phyloP scores from a whole-genome alignment of 2,329 filamentous ascomycete species.

The Colletotrichum echinochloae region DNA sequence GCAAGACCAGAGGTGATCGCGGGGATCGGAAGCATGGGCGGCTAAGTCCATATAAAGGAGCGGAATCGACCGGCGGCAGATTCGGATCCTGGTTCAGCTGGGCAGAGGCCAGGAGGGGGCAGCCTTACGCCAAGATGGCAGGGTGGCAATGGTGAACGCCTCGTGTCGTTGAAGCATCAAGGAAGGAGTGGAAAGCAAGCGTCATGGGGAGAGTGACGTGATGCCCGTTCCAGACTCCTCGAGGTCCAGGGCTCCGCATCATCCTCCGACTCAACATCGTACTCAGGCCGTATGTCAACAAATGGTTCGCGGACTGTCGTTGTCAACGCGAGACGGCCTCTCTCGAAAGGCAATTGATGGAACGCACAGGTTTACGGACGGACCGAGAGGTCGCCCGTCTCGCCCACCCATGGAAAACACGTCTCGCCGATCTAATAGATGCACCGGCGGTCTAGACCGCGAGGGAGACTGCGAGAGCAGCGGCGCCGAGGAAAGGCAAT shows the following conservation, averaged over 20 bases:
- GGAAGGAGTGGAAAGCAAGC: not conserved
- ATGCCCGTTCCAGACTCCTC: conserved; percentile 15
- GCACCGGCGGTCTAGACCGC: not conserved
- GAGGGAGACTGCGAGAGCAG: not conserved
- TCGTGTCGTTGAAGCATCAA: not conserved
- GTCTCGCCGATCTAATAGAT: not conserved
- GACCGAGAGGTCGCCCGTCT: not conserved
- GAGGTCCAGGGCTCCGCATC: not conserved
- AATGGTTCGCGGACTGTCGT: conserved; percentile 15
- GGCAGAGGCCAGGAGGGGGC: not conserved
- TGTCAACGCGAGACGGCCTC: not conserved
- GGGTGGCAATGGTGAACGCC: not conserved
- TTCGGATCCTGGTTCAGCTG: not conserved
- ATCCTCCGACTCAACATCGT: not conserved
- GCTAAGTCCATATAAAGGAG: not conserved
- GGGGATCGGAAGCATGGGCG: conserved; percentile 14
- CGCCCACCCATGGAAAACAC: not conserved
- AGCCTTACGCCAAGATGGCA: conserved; percentile 19
- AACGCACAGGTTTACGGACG: not conserved
- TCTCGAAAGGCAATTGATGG: not conserved
- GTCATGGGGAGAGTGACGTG: conserved; percentile 26
- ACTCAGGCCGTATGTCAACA: too few species aligned
- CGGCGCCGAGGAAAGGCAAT: not conserved
- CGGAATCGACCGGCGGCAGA: not conserved
- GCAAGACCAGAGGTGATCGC: not conserved